Evolutionary conservation across 1,284 basidiomycete genomes (phyloP), one percentile per base, ranked within the genome.

Genomic region (Porodaedalea pini): DNA sequence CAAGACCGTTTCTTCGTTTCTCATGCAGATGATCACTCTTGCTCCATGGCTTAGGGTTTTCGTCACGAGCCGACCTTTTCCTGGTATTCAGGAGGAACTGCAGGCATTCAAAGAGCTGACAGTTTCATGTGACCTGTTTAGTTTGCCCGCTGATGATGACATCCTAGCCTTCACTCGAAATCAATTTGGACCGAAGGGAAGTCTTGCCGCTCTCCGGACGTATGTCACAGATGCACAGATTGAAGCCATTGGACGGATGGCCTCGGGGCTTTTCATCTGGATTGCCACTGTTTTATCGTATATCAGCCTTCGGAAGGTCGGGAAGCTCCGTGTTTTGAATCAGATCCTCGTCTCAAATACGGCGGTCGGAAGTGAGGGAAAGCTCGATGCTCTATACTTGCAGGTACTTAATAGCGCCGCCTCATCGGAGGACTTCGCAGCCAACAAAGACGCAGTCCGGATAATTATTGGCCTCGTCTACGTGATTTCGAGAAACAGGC

Each of bases 241-340:
- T n/a, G 41, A 43, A 8, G 41, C 17, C 13, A 6, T 34, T 6
- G 15, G 5, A 43, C 41, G 8, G 17, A n/a, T 7, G 41, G 41
- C 15, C 5, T 5, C 41, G 15, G 64, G 66, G 2, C 56, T 68
- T 17, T 69, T 69, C 49, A 69, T 69, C n/a, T 69, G 67, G 50
- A 63, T 66, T 10, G 53, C 59, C 17, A 69, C 68, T 1, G 67
- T 68, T 29, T 56, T 69, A 49, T 65, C 63, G 51, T 63, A 64
- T 31, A 55, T 69, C 11, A 48, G 55, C 10, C 49, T 44, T 27
- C 37, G 44, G 10, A 40, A 60, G 36, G 29, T 36, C 10, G 41
- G 41, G 17, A 43, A 43, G 21, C 6, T 7, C n/a, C 5, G n/a
- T 5, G 8, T 43, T 19, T 43, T 43, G 41, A 23, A 43, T 17